Evolutionary conservation across 306 rosid species (phyloP), one percentile per base, ranked within the genome.

Genomic region (Luffa acutangula): DNA sequence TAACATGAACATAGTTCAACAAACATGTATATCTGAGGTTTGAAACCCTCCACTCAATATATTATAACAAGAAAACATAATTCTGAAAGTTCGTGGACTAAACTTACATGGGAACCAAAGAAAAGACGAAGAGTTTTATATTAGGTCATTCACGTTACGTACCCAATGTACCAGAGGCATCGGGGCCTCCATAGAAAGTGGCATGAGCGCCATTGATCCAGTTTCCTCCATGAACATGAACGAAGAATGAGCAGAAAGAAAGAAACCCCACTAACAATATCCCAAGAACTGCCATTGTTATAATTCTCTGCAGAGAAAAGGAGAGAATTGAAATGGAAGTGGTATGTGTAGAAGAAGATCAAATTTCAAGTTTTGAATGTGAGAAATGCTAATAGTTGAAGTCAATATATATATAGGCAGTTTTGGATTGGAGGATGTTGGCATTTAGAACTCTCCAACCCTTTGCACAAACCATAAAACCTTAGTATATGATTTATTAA

Each of bases 121-220:
- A 1, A 25, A 25, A 25, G 31, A 25, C 0, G 31, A 25, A 25
- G 31, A 25, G 31, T 25, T 25, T 25, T 25, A 25, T 25, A 25
- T 25, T 25, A 25, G 31, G 31, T 25, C 31, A 1, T 25, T 25
- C 31, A 1, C 31, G 31, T 25, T 36, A 49, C 80, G 5, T 76
- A 81, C 84, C 84, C 62, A 66, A 39, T 14, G 84, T 81, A 31
- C 84, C 84, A 31, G 70, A 76, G 7, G 84, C 84, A 18, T 81
- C 84, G 6, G 77, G 66, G 9, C 84, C 84, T 41, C 84, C 84
- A 76, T 81, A 81, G 84, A 81, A 81, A 64, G 84, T 81, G 51
- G 84, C 84, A 83, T 73, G 64, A 54, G 58, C 77, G 1, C 54
- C 56, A 45, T 42, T 70, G 2, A 76, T 74, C 80, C 81, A 78